Percentiles rank a stretch among this genome's conserved stretches.
Conservation (phyloP, 306 rosid species). For the Trifolium repens region DNA sequence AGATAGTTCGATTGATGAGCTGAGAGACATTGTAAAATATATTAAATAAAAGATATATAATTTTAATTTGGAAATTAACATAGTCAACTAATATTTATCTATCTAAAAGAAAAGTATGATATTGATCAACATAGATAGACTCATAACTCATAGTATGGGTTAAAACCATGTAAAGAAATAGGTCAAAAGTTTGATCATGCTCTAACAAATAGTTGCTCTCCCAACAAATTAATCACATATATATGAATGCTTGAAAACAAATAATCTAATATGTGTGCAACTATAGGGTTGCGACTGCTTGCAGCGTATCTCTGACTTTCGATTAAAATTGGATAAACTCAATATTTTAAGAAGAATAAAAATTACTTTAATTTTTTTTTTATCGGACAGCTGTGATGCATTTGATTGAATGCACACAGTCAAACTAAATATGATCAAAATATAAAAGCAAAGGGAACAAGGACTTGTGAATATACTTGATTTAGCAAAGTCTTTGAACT, state of each 20-base stretch:
- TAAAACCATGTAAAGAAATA: no score
- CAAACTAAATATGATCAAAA: not conserved
- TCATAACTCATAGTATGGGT: no score
- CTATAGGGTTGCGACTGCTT: no score
- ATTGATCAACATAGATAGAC: no score
- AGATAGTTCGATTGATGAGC: not conserved
- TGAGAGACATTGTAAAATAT: no score
- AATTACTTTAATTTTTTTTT: no score
- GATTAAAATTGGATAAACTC: no score
- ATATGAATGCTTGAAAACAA: slow-evolving; percentile 32
- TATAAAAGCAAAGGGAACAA: not conserved
- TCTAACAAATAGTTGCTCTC: not conserved
- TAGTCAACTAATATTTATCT: not conserved
- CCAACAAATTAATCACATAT: not conserved
- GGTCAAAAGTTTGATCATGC: no score
- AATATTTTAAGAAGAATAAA: no score
- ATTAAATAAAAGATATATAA: not conserved
- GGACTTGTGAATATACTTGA: not conserved
- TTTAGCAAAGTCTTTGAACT: slow-evolving; percentile 13
- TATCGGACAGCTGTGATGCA: no score
- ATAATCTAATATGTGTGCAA: not conserved
- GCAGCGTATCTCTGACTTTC: no score
- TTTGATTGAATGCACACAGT: not conserved
- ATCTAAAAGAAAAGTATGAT: not conserved
- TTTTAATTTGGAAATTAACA: not conserved